Base-by-base conservation (phyloP, 169 alveolate genomes). In the Cryptosporidium tyzzeri region DNA sequence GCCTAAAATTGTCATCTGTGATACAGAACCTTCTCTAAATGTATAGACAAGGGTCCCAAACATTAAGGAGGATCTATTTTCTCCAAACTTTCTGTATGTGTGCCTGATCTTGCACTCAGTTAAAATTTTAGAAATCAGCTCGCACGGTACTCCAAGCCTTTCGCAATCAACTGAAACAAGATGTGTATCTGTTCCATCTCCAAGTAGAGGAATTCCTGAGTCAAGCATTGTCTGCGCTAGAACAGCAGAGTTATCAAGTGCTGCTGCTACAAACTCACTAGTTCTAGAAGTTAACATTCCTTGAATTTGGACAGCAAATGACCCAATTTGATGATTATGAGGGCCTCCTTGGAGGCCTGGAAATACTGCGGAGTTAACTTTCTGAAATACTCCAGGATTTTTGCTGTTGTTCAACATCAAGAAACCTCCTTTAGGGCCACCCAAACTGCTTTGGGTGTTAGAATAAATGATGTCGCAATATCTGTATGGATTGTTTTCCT, bases 341-440 rank as follows among this genome's bases (percentile, higher is more conserved):
- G 99, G 99, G 14, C 99, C 99, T 5, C 99, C 99, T 85, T 97
- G 98, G 69, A 97, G 94, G 3, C 96, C 95, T 12, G 99, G 99
- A 94, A 97, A 98, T 12, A 98, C 99, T 0, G 99, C 97, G 73
- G 94, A 87, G 91, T 98, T 97, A 74, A 98, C 89, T 71, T 96
- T 91, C 86, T 95, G 91, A 94, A 97, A 91, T 85, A 97, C 58
- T 92, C 85, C 65, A 12, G 91, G 91, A 41, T 80, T 50, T 18
- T 70, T 74, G 2, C 48, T 59, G 37, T 61, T 71, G 23, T 87
- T 84, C 18, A 87, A 85, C 48, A 68, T 55, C 12, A 74, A 68
- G 26, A 87, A 67, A 18, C 73, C 94, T 29, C 97, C 95, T 84
- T 96, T 87, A 29, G 97, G 97, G 12, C 97, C 97, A 84, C 96